Evolutionary conservation across 768 basidiomycete genomes (phyloP), one percentile per base, ranked within the genome.

Genomic region (Plicaturopsis crispa): DNA sequence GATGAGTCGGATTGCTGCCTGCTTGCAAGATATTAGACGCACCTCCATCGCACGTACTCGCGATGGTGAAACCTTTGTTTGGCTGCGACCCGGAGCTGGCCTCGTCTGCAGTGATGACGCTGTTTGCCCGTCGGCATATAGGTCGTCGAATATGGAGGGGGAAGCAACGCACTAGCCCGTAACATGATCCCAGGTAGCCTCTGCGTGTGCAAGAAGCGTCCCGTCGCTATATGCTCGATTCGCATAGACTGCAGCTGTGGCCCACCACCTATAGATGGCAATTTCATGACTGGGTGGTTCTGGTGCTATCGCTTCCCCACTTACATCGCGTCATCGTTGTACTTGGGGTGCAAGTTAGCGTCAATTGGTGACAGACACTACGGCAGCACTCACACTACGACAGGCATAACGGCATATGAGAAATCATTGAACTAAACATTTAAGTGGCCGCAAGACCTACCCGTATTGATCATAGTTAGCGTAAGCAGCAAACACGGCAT

Each of bases 231-330:
- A 75, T 3, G 68, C 68, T 38, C 67, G 61, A 46, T 69, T 66
- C 5, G 62, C 71, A 36, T 73, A 72, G 30, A 68, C 48, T 1
- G 70, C 67, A n/a, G 72, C 65, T 40, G 62, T 65, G 3, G 69
- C 73, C 73, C 73, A 75, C 73, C 72, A 75, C 42, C 71, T 64
- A 24, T 6, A n/a, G n/a, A n/a, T n/a, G n/a, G n/a, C n/a, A n/a
- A n/a, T n/a, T n/a, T n/a, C n/a, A n/a, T n/a, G 1, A 24, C 13
- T 21, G 14, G 11, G 31, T 14, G 14, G 22, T 35, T 10, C 18
- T 24, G 23, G 6, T 20, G 19, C 11, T 19, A 26, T 28, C n/a
- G n/a, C n/a, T n/a, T n/a, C n/a, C n/a, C n/a, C 12, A 50, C 60
- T 41, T 37, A 68, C 69, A 70, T 42, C 2, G 70, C 68, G 49